Base-by-base conservation (phyloP, 805 yeast species). In the Metschnikowia cubensis region DNA sequence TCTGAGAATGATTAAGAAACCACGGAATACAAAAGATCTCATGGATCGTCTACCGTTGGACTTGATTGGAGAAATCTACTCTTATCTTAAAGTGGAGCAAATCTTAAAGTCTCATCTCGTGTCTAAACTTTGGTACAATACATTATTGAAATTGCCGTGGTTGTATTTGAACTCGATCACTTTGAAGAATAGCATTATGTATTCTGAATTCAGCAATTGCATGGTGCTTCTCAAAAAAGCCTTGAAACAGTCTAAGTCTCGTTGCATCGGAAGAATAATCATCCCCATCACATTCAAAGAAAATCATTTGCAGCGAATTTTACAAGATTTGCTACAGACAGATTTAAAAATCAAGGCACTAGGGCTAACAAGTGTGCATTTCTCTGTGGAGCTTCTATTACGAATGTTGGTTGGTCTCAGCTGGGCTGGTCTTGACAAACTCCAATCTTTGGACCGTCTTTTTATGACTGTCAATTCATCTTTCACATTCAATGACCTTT, bases 31-130 rank as follows among this genome's bases (percentile, higher is more conserved):
- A 10, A 18, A n/a, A 5, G 75, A 72, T 48, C 69, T 70, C 2
- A 56, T 73, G 37, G 32, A 22, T 0, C 47, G 50, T n/a, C 52
- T 73, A 1, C 70, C 74, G 0, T 32, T 48, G 2, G 77, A 73
- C 34, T 42, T 71, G 2, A 54, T 72, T 3, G 64, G 60, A 29
- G 10, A 47, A 2, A 59, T 73, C 1, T 71, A 71, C 50, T 4
- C 38, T 13, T 35, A 51, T 3, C 48, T 70, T 6, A 52, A 66
- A 1, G 47, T 66, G 6, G 59, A 54, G 17, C 45, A 50, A 5
- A 31, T 69, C 4, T 58, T 70, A 8, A 37, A 49, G 6, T 68
- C 71, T 41, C 76, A 63, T 50, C 50, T 62, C 29, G 77, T 73
- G 34, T 61, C 66, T 42, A 64, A 56, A 49, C 35, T 32, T 14